These are phyloP conservation scores for Lichtheimia hyalospora DNA, from an alignment of 371 early-diverging fungal species.

Conservation along the genomic window DNA sequence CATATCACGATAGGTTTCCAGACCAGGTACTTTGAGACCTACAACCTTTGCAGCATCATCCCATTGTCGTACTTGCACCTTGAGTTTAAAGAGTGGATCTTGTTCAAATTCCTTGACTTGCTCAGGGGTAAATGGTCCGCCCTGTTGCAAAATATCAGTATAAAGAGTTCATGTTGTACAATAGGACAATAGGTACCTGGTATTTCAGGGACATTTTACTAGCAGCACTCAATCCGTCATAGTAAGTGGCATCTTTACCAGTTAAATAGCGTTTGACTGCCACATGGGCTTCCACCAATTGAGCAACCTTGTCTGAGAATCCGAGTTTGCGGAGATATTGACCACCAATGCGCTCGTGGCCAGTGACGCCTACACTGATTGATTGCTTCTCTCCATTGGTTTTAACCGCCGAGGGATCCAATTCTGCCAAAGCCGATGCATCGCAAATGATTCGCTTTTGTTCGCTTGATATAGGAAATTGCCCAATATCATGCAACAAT, in stretches of 20 bases:
- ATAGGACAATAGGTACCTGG: constrained; percentile 25
- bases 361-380: constrained; percentile 44
- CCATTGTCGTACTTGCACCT: constrained; percentile 54
- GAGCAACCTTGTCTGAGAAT: constrained; percentile 49
- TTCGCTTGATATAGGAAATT: constrained; percentile 44
- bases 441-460: constrained; percentile 50
- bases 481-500: constrained; percentile 59
- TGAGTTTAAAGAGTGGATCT: constrained; percentile 48
- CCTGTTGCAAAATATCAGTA: constrained; percentile 12
- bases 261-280: constrained; percentile 56
- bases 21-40: constrained; percentile 36
- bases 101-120: constrained; percentile 44
- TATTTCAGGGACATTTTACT: constrained; percentile 55
- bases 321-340: constrained; percentile 50
- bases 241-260: constrained; percentile 43
- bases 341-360: constrained; percentile 54
- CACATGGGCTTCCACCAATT: constrained; percentile 55
- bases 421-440: constrained; percentile 22
- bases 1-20: constrained; percentile 45
- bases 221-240: constrained; percentile 41
- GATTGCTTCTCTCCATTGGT: background rate
- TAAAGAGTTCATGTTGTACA: background rate
- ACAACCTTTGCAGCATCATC: constrained; percentile 53
- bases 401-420: constrained; percentile 18
- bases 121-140: constrained; percentile 44